phyloP scores from a whole-genome alignment of 2,329 filamentous ascomycete species.

The Davidsoniella eucalypti region DNA sequence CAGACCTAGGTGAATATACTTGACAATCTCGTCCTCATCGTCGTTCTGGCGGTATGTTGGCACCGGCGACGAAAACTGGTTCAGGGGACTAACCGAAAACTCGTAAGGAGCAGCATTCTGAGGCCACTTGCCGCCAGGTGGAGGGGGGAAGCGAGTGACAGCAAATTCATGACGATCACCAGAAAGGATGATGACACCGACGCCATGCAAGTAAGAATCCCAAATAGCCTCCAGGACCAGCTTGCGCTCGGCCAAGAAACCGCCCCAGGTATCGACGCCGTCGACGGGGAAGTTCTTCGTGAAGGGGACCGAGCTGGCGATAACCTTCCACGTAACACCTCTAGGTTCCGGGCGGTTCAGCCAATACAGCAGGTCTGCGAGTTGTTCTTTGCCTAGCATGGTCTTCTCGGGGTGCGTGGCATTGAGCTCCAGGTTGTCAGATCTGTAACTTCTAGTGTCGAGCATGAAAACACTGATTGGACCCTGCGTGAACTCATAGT shows the following conservation, averaged over 20 bases:
- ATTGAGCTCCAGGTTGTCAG: slow-evolving; percentile 42
- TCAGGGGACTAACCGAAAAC: slow-evolving; percentile 80
- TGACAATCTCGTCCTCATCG: slow-evolving; percentile 65
- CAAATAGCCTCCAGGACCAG: slow-evolving; percentile 81
- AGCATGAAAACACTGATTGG: slow-evolving; percentile 90
- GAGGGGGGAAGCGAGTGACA: slow-evolving; percentile 62
- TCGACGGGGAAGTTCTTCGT: slow-evolving; percentile 96
- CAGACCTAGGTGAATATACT: slow-evolving; percentile 73
- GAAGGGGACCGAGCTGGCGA: slow-evolving; percentile 82
- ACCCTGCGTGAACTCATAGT: slow-evolving; percentile 78
- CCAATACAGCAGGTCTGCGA: slow-evolving; percentile 64
- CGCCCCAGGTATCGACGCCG: slow-evolving; percentile 81
- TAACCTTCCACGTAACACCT: slow-evolving; percentile 83
- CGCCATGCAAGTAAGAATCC: slow-evolving; percentile 58
- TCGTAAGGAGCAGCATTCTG: slow-evolving; percentile 59
- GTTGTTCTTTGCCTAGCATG: slow-evolving; percentile 70
- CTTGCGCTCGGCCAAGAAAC: slow-evolving; percentile 67
- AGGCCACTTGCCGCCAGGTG: slow-evolving; percentile 42
- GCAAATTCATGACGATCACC: slow-evolving; percentile 97
- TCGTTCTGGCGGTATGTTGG: slow-evolving; percentile 71
- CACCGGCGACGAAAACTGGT: slow-evolving; percentile 82
- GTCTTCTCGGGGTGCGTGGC: slow-evolving; percentile 50
- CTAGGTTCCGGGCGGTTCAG: slow-evolving; percentile 53
- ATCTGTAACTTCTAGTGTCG: slow-evolving; percentile 79
- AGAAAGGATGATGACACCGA: slow-evolving; percentile 68